Conservation (phyloP, 768 basidiomycete species). For the Leccinum broughii region DNA sequence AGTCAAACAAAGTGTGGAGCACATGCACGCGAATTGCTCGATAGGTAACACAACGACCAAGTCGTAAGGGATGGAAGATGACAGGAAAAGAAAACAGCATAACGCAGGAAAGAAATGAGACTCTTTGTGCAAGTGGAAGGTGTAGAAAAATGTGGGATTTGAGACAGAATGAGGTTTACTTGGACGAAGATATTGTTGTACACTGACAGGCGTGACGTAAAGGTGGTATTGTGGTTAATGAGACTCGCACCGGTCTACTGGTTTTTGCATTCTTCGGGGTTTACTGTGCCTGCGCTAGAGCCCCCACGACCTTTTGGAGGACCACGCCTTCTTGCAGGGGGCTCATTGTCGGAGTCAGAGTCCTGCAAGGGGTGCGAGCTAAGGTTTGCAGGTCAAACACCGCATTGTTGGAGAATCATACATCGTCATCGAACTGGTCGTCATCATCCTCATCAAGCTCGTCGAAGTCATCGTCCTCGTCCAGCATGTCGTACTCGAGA, state of each 20-base stretch:
- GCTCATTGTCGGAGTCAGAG: slow-evolving; percentile 67
- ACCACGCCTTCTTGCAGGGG: slow-evolving; percentile 56
- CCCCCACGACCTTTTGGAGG: slow-evolving; percentile 58
- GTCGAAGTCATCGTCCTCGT: slow-evolving; percentile 61
- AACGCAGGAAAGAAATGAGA: neutral
- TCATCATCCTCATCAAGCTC: slow-evolving; percentile 53
- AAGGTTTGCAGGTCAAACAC: slow-evolving; percentile 19
- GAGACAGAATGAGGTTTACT: slow-evolving; percentile 18
- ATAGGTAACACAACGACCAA: slow-evolving; percentile 13
- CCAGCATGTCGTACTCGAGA: slow-evolving; percentile 70
- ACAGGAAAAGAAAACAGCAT: neutral
- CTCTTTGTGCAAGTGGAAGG: slow-evolving; percentile 1
- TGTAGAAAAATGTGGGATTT: neutral
- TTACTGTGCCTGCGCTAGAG: slow-evolving; percentile 40
- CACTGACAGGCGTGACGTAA: slow-evolving; percentile 9
- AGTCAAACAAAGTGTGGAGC: slow-evolving; percentile 11
- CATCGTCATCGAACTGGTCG: slow-evolving; percentile 62
- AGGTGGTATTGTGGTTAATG: slow-evolving; percentile 22
- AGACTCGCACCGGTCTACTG: slow-evolving; percentile 50
- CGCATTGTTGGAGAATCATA: slow-evolving; percentile 32
- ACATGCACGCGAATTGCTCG: slow-evolving; percentile 14
- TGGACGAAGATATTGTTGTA: slow-evolving; percentile 18
- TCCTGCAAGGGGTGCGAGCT: slow-evolving; percentile 43
- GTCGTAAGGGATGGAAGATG: slow-evolving; percentile 8
- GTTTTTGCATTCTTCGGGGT: slow-evolving; percentile 89